phyloP scores from a whole-genome alignment of 2,329 filamentous ascomycete genomes.

The Alternaria triticina region DNA sequence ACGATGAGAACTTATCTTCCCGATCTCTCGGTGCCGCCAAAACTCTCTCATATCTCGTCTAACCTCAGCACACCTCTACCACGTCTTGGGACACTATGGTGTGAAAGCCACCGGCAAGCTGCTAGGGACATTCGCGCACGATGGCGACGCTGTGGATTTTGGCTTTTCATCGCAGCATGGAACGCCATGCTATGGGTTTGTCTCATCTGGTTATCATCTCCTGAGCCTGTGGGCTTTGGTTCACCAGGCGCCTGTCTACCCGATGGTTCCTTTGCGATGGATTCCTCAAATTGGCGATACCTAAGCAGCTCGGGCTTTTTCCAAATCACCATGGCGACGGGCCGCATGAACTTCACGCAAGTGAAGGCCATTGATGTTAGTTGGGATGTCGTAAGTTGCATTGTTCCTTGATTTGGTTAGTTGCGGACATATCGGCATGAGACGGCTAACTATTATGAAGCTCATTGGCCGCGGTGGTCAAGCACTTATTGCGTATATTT shows the following conservation, averaged over 20 bases:
- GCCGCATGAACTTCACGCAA: constrained; percentile 18
- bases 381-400: no score
- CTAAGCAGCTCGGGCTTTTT: constrained; percentile 23
- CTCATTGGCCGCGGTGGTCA: constrained; percentile 30
- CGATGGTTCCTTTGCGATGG: constrained; percentile 9
- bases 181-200: no score
- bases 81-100: no score
- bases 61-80: no score
- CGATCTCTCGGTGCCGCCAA: no score
- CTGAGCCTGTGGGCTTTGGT: no score
- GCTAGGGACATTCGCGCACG: not conserved
- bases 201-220: no score
- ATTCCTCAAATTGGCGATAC: constrained; percentile 9
- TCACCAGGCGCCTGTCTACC: constrained; percentile 20
- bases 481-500: constrained; percentile 20
- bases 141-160: constrained; percentile 1
- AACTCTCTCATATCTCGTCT: no score
- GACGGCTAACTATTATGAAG: constrained; percentile 9
- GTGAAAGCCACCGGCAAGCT: constrained; percentile 5
- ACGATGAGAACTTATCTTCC: no score
- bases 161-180: no score
- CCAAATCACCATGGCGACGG: constrained; percentile 25
- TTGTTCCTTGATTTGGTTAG: no score
- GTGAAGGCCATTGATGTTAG: constrained; percentile 33
- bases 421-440: no score